Conservation (phyloP, 305 asterid genomes). For the Fraxinus angustifolia region DNA sequence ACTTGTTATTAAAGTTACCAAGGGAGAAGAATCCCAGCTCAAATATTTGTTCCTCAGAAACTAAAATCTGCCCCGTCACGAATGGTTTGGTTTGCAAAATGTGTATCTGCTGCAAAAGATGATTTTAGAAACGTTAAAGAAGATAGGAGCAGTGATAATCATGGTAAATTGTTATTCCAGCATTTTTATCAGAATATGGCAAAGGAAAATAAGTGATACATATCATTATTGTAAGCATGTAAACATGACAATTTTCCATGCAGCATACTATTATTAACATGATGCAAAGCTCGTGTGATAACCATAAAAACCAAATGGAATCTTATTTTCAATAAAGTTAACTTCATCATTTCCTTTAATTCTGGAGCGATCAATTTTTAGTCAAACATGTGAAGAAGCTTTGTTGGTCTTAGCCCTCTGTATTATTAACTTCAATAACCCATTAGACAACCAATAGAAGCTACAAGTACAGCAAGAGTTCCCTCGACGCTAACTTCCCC, state of each 20-base stretch:
- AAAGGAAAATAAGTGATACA: not conserved
- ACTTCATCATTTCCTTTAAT: not conserved
- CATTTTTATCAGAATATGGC: not conserved
- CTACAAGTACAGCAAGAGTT: constrained; percentile 76
- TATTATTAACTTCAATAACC: constrained; percentile 18
- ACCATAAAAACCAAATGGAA: not conserved
- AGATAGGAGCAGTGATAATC: not conserved
- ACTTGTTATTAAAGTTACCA: not conserved
- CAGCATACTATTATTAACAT: not conserved
- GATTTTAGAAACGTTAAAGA: not conserved
- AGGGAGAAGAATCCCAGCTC: not conserved
- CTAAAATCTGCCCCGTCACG: not conserved
- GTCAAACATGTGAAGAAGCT: not conserved
- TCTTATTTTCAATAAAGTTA: not conserved
- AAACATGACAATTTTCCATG: not conserved
- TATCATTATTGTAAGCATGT: not conserved
- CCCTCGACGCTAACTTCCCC: constrained; percentile 93
- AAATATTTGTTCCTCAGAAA: not conserved
- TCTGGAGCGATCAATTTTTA: not conserved
- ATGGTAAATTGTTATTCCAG: not conserved
- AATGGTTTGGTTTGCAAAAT: not conserved
- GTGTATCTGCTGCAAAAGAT: not conserved
- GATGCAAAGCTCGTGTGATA: not conserved
- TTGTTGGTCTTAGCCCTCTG: not conserved
- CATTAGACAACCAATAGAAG: constrained; percentile 61